These are phyloP conservation scores for Thozetella sp. DNA, from an alignment of 495 filamentous ascomycete genomes.

Conservation along the genomic window DNA sequence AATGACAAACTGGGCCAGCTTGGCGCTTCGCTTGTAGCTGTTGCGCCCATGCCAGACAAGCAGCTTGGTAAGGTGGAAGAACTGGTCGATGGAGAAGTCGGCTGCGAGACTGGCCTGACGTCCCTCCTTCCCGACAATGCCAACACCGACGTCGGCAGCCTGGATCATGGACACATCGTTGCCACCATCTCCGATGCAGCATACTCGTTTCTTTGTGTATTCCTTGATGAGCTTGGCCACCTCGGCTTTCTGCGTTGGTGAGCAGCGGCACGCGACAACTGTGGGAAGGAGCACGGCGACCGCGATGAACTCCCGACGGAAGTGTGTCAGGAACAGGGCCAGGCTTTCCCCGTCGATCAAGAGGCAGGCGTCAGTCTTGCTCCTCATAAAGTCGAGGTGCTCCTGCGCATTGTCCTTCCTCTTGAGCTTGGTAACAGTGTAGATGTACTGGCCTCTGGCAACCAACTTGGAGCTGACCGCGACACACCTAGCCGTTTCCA, in stretches of 20 bases:
- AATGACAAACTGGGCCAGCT: slow-evolving; percentile 97
- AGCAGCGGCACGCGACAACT: slow-evolving; percentile 96
- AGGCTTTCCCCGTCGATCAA: slow-evolving; percentile 95
- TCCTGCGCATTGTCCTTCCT: slow-evolving; percentile 80
- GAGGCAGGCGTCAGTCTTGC: slow-evolving; percentile 83
- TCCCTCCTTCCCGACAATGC: slow-evolving; percentile 97
- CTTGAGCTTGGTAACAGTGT: slow-evolving; percentile 85
- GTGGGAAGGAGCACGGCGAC: slow-evolving; percentile 86
- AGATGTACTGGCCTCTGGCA: slow-evolving; percentile 92
- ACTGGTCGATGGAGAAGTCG: slow-evolving; percentile 94
- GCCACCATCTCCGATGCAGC: slow-evolving; percentile 95
- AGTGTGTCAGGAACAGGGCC: slow-evolving; percentile 77
- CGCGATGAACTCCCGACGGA: slow-evolving; percentile 82
- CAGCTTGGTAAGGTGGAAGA: slow-evolving; percentile 94
- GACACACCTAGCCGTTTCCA: slow-evolving; percentile 96
- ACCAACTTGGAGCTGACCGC: slow-evolving; percentile 94
- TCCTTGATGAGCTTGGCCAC: slow-evolving; percentile 88
- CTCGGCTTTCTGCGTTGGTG: slow-evolving; percentile 96
- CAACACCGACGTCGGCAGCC: slow-evolving; percentile 95
- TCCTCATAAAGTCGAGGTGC: slow-evolving; percentile 82
- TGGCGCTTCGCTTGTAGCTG: slow-evolving; percentile 93
- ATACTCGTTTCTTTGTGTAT: slow-evolving; percentile 89
- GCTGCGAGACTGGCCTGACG: slow-evolving; percentile 92
- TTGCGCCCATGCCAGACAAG: slow-evolving; percentile 98
- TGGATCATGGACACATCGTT: slow-evolving; percentile 99